Base-by-base conservation (phyloP, 768 basidiomycete species). In the Erythrobasidium yunnanense region DNA sequence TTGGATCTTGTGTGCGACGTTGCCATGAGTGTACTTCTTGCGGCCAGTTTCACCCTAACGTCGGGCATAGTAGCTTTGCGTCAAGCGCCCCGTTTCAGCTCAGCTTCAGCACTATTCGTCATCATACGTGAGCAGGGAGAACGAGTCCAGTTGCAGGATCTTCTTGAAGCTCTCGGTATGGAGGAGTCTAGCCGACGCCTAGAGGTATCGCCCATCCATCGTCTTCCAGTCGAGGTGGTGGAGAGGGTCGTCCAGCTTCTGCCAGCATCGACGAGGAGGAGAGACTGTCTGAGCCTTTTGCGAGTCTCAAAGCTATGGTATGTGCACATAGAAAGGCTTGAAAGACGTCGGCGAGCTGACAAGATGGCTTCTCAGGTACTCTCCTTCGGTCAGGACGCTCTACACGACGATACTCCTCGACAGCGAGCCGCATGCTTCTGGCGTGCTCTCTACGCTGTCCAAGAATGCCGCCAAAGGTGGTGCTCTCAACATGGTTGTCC, bases 231-330 rank as follows among this genome's bases (percentile, higher is more conserved):
- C 22, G 60, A 63, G 60, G 23, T 63, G 11, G 5, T 63, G 2
- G 60, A 63, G 47, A 23, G 60, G 29, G 52, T 63, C 46, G 23
- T 27, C 49, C 27, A 63, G 32, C 32, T 50, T 5, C 47, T 63
- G 11, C 60, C 60, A 11, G 13, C 60, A 17, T 63, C 60, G 32
- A 47, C 3, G 13, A 49, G 42, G 27, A 27, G 45, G 5, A 5
- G 33, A 6, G 46, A 45, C 11, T 63, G 60, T 63, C 60, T 63
- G 13, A 63, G 60, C 47, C 32, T 63, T 2, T 22, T 33, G 3
- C 20, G 60, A 22, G 49, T 49, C 38, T 63, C 60, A 4, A 63
- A 63, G 32, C 46, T 32, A 6, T 63, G 60, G 60, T 63, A 25
- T 15, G 60, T 49, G 7, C 7, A 35, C 8, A 25, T 55, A 7